These are phyloP conservation scores for Porphyrellus cyaneotinctus DNA, from an alignment of 768 basidiomycete species.

Conservation along the genomic window DNA sequence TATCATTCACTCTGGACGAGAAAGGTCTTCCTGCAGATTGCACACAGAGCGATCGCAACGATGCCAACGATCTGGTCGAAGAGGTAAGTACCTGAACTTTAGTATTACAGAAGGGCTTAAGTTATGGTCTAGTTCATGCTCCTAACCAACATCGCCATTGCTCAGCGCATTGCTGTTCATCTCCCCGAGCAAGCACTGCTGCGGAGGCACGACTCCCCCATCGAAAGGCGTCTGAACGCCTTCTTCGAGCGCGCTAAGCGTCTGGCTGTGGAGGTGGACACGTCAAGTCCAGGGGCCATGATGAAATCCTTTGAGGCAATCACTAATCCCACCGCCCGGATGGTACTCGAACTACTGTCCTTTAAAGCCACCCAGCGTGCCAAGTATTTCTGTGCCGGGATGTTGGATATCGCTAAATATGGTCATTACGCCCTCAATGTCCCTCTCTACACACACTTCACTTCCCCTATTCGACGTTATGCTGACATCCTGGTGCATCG, in stretches of 20 bases:
- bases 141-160: constrained; percentile 82
- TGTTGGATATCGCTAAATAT: constrained; percentile 99
- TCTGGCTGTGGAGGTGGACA: constrained; percentile 80
- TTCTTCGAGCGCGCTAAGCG: constrained; percentile 81
- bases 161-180: constrained; percentile 89
- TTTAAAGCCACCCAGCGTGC: constrained; percentile 92
- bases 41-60: constrained; percentile 52
- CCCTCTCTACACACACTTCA: constrained; percentile 92
- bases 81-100: constrained; percentile 52
- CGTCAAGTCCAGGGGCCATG: constrained; percentile 69
- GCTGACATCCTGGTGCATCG: constrained; percentile 95
- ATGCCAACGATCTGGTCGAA: constrained; percentile 81
- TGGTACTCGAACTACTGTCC: constrained; percentile 77
- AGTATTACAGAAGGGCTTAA: constrained; percentile 1
- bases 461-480: constrained; percentile 88
- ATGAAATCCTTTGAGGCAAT: constrained; percentile 83
- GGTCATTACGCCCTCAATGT: constrained; percentile 85
- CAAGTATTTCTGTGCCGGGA: constrained; percentile 98
- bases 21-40: constrained; percentile 80
- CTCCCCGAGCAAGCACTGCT: constrained; percentile 97
- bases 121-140: constrained; percentile 75
- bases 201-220: constrained; percentile 88
- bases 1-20: constrained; percentile 79
- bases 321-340: constrained; percentile 65
- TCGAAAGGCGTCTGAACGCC: constrained; percentile 81